Evolutionary conservation across 495 filamentous ascomycete species (phyloP).

Genomic region (Talaromyces liani): DNA sequence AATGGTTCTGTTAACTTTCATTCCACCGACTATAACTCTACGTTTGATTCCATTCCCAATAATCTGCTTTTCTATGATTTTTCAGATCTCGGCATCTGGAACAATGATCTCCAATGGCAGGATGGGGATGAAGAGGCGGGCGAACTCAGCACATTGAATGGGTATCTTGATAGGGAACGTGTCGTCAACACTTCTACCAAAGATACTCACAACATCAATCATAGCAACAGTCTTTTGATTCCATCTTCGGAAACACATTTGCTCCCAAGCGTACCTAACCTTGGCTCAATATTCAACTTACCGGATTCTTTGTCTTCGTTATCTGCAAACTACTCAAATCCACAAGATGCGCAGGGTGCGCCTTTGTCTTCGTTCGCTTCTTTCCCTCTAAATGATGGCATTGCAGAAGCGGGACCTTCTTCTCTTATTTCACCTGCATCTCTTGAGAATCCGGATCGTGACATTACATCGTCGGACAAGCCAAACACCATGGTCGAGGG

Average conservation of each 20-base stretch:
- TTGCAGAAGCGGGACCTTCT: not conserved
- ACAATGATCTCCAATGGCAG: not conserved
- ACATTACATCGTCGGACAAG: not conserved
- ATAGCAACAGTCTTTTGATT: conserved; percentile 4
- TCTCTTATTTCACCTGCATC: not conserved
- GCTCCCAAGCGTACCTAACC: not conserved
- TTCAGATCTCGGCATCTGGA: conserved; percentile 1
- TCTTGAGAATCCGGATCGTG: not conserved
- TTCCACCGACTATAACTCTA: not conserved
- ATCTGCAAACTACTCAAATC: not conserved
- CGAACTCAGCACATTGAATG: not conserved
- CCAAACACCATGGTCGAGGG: not conserved
- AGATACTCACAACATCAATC: not conserved
- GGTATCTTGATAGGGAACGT: not conserved
- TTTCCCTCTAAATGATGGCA: not conserved
- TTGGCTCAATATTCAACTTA: conserved; percentile 8
- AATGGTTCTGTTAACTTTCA: not conserved
- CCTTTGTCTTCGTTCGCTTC: not conserved
- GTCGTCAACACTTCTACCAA: not conserved
- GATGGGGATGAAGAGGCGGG: not conserved
- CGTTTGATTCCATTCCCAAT: not conserved
- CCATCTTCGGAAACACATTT: conserved; percentile 1
- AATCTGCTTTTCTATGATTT: conserved; percentile 6
- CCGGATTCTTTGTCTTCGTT: conserved; percentile 1
- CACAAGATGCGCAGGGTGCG: not conserved